Evolutionary conservation across 2,329 filamentous ascomycete species (phyloP).

Genomic region (Lachnellula subtilissima): DNA sequence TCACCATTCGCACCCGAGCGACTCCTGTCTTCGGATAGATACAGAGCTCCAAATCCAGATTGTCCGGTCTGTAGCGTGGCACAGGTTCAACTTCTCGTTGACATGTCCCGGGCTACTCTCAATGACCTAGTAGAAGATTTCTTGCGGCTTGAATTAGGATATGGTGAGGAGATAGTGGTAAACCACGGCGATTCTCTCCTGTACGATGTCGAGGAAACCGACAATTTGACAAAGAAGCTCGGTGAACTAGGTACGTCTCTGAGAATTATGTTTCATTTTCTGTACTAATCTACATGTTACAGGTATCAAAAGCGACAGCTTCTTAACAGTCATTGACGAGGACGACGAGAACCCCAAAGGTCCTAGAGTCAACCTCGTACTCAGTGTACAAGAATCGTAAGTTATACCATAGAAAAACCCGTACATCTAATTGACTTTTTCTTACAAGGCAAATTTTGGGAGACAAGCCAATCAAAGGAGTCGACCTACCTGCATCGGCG

Average conservation of each 20-base stretch:
- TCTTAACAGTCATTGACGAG: slow-evolving; percentile 79
- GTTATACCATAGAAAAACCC: slow-evolving; percentile 23
- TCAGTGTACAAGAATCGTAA: slow-evolving; percentile 62
- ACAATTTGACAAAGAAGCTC: slow-evolving; percentile 78
- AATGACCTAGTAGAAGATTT: slow-evolving; percentile 74
- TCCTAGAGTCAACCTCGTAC: slow-evolving; percentile 73
- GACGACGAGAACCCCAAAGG: slow-evolving; percentile 55
- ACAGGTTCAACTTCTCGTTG: slow-evolving; percentile 61
- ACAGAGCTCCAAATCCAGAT: slow-evolving; percentile 65
- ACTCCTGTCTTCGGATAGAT: slow-evolving; percentile 53
- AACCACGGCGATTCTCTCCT: slow-evolving; percentile 71
- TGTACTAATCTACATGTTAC: slow-evolving; percentile 22
- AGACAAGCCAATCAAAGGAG: slow-evolving; percentile 50
- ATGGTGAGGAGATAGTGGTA: slow-evolving; percentile 75
- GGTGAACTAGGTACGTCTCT: slow-evolving; percentile 59
- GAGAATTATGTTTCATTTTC: background rate
- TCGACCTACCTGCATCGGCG: slow-evolving; percentile 19
- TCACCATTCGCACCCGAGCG: slow-evolving; percentile 59
- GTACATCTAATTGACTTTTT: slow-evolving; percentile 10
- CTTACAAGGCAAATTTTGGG: slow-evolving; percentile 30
- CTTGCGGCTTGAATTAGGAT: slow-evolving; percentile 65
- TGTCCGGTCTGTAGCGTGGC: slow-evolving; percentile 80
- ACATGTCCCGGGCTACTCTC: slow-evolving; percentile 68
- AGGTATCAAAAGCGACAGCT: slow-evolving; percentile 67
- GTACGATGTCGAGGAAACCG: slow-evolving; percentile 84